These are phyloP conservation scores for Melaleuca alternifolia DNA, from an alignment of 345 rosid species.

Conservation along the genomic window DNA sequence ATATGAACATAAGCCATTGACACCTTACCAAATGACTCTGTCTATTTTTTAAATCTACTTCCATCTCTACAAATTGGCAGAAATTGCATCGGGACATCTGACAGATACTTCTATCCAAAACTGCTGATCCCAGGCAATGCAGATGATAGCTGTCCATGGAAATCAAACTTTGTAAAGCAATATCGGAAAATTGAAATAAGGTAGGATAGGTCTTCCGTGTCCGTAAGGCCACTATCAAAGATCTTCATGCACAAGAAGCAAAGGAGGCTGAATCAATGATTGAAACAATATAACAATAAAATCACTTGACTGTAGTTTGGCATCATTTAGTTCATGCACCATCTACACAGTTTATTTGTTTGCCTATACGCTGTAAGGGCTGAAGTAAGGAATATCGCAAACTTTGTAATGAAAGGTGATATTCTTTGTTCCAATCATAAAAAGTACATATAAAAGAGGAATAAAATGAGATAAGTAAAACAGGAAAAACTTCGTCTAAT, in stretches of 20 bases:
- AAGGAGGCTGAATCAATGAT: background rate
- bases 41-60: conserved; percentile 10
- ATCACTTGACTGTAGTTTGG: background rate
- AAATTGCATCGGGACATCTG: conserved; percentile 29
- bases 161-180: background rate
- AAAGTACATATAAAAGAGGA: background rate
- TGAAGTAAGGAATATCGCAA: background rate
- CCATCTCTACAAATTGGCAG: conserved; percentile 24
- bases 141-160: conserved; percentile 48
- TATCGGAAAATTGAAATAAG: background rate
- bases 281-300: background rate
- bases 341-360: background rate
- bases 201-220: background rate
- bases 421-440: background rate
- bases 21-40: conserved; percentile 31
- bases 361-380: background rate
- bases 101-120: conserved; percentile 4
- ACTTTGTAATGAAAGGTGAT: background rate
- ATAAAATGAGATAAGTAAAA: background rate
- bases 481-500: background rate
- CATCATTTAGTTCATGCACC: background rate
- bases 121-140: conserved; percentile 28
- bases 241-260: background rate
- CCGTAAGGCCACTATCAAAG: background rate
- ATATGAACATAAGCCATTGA: background rate